These are phyloP conservation scores for Dissophora globulifera DNA, from an alignment of 192 early-diverging fungal species.

Conservation along the genomic window DNA sequence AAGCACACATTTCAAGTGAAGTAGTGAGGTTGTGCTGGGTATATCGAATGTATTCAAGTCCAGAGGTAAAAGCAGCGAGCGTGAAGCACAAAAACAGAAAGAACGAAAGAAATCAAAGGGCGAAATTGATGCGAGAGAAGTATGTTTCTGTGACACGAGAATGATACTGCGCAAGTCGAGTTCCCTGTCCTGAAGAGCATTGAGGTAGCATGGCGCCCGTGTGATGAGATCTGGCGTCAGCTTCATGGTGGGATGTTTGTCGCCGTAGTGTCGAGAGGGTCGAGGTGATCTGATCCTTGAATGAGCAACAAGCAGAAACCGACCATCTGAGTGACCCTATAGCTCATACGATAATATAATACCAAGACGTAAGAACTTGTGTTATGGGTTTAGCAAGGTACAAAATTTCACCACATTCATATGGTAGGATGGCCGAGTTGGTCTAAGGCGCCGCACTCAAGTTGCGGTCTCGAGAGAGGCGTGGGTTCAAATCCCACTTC, in stretches of 20 bases:
- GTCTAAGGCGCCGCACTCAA: conserved; percentile 86
- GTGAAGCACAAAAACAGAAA: not conserved
- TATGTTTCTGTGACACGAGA: conserved; percentile 9
- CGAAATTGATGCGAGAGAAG: too few species aligned
- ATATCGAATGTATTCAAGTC: too few species aligned
- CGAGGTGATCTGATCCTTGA: not conserved
- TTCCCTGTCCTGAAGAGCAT: conserved; percentile 90
- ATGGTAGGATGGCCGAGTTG: conserved; percentile 71
- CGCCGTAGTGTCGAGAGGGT: not conserved
- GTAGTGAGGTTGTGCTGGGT: too few species aligned
- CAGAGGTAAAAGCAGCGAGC: too few species aligned
- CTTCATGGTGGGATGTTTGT: conserved; percentile 67
- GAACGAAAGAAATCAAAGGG: not conserved
- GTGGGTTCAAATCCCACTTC: conserved; percentile 77
- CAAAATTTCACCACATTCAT: too few species aligned
- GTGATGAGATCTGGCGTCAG: conserved; percentile 79
- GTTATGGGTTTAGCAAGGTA: too few species aligned
- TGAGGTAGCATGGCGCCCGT: conserved; percentile 76
- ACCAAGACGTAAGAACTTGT: too few species aligned
- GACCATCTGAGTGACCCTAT: not conserved
- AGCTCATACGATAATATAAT: too few species aligned
- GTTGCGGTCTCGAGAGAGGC: conserved; percentile 85
- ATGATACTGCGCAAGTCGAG: conserved; percentile 85
- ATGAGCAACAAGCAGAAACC: not conserved
- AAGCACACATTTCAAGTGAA: too few species aligned